Evolutionary conservation across 306 rosid species (phyloP), one percentile per base, ranked within the genome.

Genomic region (Sphenostylis stenocarpa): DNA sequence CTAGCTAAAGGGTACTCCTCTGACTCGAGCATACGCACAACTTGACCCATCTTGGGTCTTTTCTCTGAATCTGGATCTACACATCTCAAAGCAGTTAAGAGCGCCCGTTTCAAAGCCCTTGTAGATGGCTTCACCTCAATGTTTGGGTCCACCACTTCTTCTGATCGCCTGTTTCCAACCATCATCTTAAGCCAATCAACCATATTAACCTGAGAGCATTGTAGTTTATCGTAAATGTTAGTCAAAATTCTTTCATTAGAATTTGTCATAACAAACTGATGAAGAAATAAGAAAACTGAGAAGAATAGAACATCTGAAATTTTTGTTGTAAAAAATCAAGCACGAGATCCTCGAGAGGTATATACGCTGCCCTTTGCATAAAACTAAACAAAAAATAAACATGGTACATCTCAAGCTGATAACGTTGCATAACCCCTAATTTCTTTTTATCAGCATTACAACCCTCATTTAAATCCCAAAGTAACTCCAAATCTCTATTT

Each of bases 1-100:
- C 70, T 65, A 19, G 49, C 51, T 39, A 65, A 19, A 38, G 70
- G 70, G 51, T 65, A 65, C 70, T 65, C 70, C 31, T 65, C 51
- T 65, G 70, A 38, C 31, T 65, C 70, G 2, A 65, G 70, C 51
- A 65, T 65, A 4, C 70, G 70, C 49, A 39, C 70, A 65, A 65
- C 70, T 38, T 65, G 70, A 9, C 70, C 70, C 70, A 65, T 65
- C 51, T 65, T 65, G 33, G 70, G 70, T 20, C 70, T 65, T 65
- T 65, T 65, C 33, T 38, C 70, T 4, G 70, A 65, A 65, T 65
- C 70, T 65, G 70, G 70, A 65, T 65, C 70, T 65, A 65, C 70
- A 65, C 70, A 65, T 65, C 70, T 65, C 51, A 65, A 65, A 65
- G 70, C 70, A 38, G 70, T 65, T 65, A 65, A 65, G 51, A 65